Evolutionary conservation across 768 basidiomycete genomes (phyloP).

Genomic region (Punctularia strigosozonata): DNA sequence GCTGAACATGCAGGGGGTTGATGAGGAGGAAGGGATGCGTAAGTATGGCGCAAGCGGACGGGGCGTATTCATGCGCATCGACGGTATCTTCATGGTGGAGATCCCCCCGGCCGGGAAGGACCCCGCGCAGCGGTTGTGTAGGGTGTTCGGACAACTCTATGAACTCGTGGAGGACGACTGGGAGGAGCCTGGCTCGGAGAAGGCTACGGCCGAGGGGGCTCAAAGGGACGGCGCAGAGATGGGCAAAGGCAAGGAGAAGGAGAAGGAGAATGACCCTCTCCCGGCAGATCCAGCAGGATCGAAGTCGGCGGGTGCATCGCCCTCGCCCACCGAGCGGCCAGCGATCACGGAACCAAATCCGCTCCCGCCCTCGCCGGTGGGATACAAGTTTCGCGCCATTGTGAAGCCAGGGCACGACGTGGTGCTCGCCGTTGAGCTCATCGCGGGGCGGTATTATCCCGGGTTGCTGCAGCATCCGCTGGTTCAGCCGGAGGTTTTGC

Average conservation of each 20-base stretch:
- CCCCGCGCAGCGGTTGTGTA: slow-evolving; percentile 55
- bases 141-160: slow-evolving; percentile 65
- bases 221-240: slow-evolving; percentile 4
- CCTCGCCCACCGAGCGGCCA: slow-evolving; percentile 19
- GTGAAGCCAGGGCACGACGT: slow-evolving; percentile 49
- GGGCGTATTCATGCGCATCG: slow-evolving; percentile 63
- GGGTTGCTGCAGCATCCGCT: slow-evolving; percentile 55
- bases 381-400: slow-evolving; percentile 62
- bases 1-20: background rate
- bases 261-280: slow-evolving; percentile 13
- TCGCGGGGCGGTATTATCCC: slow-evolving; percentile 79
- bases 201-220: background rate
- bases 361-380: slow-evolving; percentile 54
- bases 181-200: slow-evolving; percentile 26
- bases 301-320: slow-evolving; percentile 3
- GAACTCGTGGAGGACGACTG: slow-evolving; percentile 72
- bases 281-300: slow-evolving; percentile 11
- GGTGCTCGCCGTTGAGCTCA: slow-evolving; percentile 53
- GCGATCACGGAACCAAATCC: slow-evolving; percentile 20
- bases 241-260: slow-evolving; percentile 20
- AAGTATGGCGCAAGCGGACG: slow-evolving; percentile 42
- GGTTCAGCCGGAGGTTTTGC: background rate
- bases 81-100: slow-evolving; percentile 55
- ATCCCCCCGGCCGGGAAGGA: slow-evolving; percentile 27
- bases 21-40: slow-evolving; percentile 10